A percentile compares a stretch with the other conserved stretches of the same genome.
Conservation (phyloP, 352 stramenopile genomes). For the Phytophthora agathidicida region DNA sequence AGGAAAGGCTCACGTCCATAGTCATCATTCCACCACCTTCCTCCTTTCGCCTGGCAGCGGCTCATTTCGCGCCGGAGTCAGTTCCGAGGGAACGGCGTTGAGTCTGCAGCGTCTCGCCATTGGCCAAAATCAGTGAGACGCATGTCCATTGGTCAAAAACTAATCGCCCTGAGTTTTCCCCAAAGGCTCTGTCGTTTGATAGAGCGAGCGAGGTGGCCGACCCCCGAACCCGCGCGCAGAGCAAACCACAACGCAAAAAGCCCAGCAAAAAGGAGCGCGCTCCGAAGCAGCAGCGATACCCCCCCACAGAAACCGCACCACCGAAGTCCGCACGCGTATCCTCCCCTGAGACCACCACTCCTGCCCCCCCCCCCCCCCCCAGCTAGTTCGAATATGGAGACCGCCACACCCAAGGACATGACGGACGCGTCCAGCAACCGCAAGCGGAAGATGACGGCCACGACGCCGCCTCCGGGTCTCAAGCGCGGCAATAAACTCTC, state of each 20-base stretch:
- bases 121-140: slow-evolving; percentile 12
- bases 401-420: slow-evolving; percentile 33
- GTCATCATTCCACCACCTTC: neutral
- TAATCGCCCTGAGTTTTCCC: slow-evolving; percentile 35
- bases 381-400: slow-evolving; percentile 36
- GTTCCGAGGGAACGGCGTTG: slow-evolving; percentile 12
- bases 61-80: slow-evolving; percentile 16
- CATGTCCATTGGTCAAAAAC: slow-evolving; percentile 18
- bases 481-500: slow-evolving; percentile 63
- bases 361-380: neutral
- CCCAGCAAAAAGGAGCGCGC: slow-evolving; percentile 7
- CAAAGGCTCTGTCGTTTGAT: too few relatives aligned
- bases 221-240: slow-evolving; percentile 21
- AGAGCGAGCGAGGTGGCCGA: slow-evolving; percentile 21
- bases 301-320: neutral
- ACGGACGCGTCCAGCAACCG: slow-evolving; percentile 46
- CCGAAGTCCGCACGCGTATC: slow-evolving; percentile 11
- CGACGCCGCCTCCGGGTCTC: slow-evolving; percentile 43
- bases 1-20: slow-evolving; percentile 14
- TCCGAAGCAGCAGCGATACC: too few relatives aligned
- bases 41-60: slow-evolving; percentile 11
- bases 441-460: slow-evolving; percentile 79
- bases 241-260: slow-evolving; percentile 40
- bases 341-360: slow-evolving; percentile 22
- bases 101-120: slow-evolving; percentile 13